Base-by-base conservation (phyloP, 2,329 filamentous ascomycete species). In the Sporothrix pallida region DNA sequence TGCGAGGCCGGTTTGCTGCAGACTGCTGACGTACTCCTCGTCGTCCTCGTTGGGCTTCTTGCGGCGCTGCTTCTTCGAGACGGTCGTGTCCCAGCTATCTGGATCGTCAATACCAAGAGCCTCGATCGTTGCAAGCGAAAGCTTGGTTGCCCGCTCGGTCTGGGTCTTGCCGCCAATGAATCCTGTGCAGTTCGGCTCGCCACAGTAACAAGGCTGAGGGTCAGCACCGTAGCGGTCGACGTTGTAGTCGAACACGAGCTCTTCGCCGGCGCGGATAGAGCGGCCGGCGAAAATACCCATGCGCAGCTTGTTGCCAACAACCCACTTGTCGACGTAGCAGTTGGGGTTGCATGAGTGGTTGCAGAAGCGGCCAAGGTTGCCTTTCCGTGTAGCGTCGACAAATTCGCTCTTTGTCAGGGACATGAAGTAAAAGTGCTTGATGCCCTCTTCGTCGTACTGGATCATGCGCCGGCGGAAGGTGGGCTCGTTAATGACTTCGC, bases 371-470 rank as follows among this genome's bases (percentile, higher is more conserved):
- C 95, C 96, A 6, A 99, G 88, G 78, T 98, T 98, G 70, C 96
- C 96, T 81, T 94, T 97, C 81, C 96, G 97, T 10, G 96, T 99
- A 26, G 96, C 96, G 83, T 99, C 96, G 74, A 99, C 94, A 80
- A 98, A 99, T 82, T 98, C 96, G 79, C 91, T 93, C 82, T 97
- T 97, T 80, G 90, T 97, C 75, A 99, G 90, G 42, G 96, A 98
- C 96, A 99, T 99, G 85, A 99, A 99, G 83, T 99, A 99, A 82
- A 99, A 99, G 83, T 99, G 96, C 82, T 97, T 97, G 87, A 99
- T 98, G 75, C 95, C 95, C 81, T 98, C 94, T 67, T 96, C 89
- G 80, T 98, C 94, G 82, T 99, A 99, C 79, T 97, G 92, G 54
- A 94, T 85, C 91, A 97, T 98, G 75, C 96, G 93, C 74, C 91